A percentile compares a stretch with the other conserved stretches of the same genome.
These are phyloP conservation scores for Aechmea fasciata DNA, from an alignment of 176 grass and related monocot genomes.

Conservation along the genomic window DNA sequence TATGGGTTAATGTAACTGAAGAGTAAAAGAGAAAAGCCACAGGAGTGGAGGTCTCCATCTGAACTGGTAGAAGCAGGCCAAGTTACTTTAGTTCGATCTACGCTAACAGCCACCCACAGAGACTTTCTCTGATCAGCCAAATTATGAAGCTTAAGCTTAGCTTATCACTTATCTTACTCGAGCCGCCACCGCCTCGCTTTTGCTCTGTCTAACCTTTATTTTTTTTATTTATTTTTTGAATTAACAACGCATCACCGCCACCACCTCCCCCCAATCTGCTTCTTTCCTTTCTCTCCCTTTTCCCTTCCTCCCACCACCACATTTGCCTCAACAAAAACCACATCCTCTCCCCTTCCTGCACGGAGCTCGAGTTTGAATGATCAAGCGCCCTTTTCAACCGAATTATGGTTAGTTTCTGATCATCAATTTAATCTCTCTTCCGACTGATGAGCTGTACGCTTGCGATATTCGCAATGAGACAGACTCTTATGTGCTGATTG, in stretches of 20 bases:
- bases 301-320: slow-evolving; percentile 3
- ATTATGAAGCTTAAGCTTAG: too few species aligned
- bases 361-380: slow-evolving; percentile 24
- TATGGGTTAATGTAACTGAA: too few species aligned
- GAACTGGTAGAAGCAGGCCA: too few species aligned
- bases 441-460: background rate
- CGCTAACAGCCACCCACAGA: background rate
- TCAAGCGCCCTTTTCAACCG: background rate
- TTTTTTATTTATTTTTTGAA: background rate
- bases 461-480: background rate
- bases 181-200: slow-evolving; percentile 10
- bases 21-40: too few species aligned
- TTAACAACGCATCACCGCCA: slow-evolving; percentile 22
- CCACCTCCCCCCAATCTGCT: slow-evolving; percentile 35
- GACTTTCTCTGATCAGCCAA: background rate
- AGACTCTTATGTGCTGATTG: slow-evolving; percentile 7
- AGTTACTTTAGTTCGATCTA: too few species aligned
- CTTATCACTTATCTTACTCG: background rate
- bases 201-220: background rate
- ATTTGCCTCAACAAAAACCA: slow-evolving; percentile 2
- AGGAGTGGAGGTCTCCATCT: too few species aligned
- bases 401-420: slow-evolving; percentile 14
- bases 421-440: background rate
- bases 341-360: background rate
- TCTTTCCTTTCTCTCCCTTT: slow-evolving; percentile 21